These are phyloP conservation scores for Glycine latifolia DNA, from an alignment of 306 rosid species.

Conservation along the genomic window DNA sequence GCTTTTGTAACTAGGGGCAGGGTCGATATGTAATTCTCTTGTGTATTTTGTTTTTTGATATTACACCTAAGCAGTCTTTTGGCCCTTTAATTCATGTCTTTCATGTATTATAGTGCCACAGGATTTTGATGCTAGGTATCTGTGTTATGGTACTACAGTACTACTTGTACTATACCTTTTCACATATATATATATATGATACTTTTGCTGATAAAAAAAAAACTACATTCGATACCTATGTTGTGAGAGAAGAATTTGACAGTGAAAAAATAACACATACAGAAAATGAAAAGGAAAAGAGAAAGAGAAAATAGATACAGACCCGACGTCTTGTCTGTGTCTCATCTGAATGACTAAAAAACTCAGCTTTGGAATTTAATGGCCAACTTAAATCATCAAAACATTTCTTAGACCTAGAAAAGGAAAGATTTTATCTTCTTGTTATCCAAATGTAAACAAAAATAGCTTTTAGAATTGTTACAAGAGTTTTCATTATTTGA, in stretches of 20 bases:
- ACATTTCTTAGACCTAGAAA: conserved; percentile 82
- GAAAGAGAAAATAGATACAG: conserved; percentile 36
- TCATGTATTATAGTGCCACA: no score
- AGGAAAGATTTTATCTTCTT: conserved; percentile 39
- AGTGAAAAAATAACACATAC: conserved; percentile 21
- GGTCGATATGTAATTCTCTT: no score
- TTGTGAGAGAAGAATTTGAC: conserved; percentile 37
- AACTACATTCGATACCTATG: neutral
- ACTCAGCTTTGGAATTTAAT: conserved; percentile 69
- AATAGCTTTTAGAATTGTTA: conserved; percentile 11
- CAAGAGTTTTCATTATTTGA: conserved; percentile 27
- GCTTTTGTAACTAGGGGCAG: no score
- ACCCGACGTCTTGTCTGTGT: conserved; percentile 60
- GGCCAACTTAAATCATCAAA: conserved; percentile 83
- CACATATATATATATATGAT: no score
- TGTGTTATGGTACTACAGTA: no score
- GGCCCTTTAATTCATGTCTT: no score
- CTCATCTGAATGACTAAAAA: conserved; percentile 79
- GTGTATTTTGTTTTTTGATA: no score
- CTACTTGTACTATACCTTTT: no score
- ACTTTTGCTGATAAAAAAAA: no score
- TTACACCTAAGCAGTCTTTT: no score
- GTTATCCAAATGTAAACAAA: conserved; percentile 28
- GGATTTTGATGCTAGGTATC: no score
- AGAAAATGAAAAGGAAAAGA: conserved; percentile 17